Evolutionary conservation across 208 protist species (phyloP).

Genomic region (Leishmania guyanensis): DNA sequence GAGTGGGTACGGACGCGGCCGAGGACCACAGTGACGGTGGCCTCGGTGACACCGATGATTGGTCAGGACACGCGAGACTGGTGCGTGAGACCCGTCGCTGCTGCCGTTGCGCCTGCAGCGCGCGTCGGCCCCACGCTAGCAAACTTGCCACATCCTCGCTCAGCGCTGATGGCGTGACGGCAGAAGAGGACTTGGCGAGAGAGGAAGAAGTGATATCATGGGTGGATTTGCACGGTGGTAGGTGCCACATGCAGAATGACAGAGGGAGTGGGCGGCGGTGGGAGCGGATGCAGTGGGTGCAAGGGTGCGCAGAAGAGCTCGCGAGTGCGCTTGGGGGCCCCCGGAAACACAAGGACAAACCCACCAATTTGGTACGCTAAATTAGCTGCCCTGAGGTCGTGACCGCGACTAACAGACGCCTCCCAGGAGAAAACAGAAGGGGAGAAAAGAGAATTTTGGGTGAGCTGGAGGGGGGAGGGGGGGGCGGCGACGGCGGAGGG

Average conservation of each 20-base stretch:
- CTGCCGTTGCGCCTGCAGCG: constrained; percentile 17
- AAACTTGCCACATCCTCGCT: constrained; percentile 29
- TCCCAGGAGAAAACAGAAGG: not conserved
- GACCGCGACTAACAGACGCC: not conserved
- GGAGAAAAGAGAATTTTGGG: not conserved
- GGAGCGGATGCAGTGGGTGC: not conserved
- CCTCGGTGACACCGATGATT: not conserved
- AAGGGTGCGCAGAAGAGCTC: not conserved
- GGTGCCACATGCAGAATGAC: not conserved
- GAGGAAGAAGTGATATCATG: constrained; percentile 7
- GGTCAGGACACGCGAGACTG: not conserved
- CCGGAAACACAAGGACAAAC: not conserved
- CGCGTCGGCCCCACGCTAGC: constrained; percentile 15
- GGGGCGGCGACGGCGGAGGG: not conserved
- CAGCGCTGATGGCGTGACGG: not conserved
- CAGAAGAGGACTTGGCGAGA: constrained; percentile 14
- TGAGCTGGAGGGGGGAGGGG: not conserved
- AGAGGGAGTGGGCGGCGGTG: not conserved
- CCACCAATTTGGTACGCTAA: not conserved
- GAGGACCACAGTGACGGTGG: not conserved
- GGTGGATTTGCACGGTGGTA: not conserved
- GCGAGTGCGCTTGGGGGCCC: not conserved
- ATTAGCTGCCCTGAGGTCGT: not conserved
- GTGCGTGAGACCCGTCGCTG: constrained; percentile 7
- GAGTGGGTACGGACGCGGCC: not conserved